Conservation (phyloP, 179 eudicot genomes). For the Corrigiola litoralis region DNA sequence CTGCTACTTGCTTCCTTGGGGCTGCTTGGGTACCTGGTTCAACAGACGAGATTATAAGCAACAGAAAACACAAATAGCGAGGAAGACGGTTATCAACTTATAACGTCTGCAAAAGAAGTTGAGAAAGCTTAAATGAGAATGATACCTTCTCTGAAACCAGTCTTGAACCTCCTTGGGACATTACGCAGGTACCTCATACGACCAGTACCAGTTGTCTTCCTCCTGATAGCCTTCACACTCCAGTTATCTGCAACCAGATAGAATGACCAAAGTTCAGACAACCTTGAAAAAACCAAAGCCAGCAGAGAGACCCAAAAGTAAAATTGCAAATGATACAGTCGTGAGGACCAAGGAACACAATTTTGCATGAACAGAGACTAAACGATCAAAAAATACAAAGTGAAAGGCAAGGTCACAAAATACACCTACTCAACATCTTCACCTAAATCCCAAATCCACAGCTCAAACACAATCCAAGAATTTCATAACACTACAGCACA, state of each 20-base stretch:
- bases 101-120: not conserved
- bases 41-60: too few relatives aligned
- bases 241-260: constrained; percentile 51
- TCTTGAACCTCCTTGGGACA: constrained; percentile 88
- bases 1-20: constrained; percentile 67
- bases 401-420: too few relatives aligned
- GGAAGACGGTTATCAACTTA: too few relatives aligned
- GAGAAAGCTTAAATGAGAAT: not conserved
- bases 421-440: too few relatives aligned
- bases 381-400: too few relatives aligned
- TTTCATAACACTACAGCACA: too few relatives aligned
- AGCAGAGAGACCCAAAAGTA: not conserved
- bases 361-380: too few relatives aligned
- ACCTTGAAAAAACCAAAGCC: not conserved
- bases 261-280: not conserved
- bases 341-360: too few relatives aligned
- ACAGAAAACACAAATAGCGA: too few relatives aligned
- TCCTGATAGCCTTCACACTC: constrained; percentile 88
- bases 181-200: constrained; percentile 88
- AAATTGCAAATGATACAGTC: not conserved
- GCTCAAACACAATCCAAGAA: too few relatives aligned
- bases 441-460: too few relatives aligned
- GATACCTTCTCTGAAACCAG: constrained; percentile 82
- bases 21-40: constrained; percentile 62
- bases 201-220: constrained; percentile 95